phyloP scores from a whole-genome alignment of 106 monocot genomes.

The Dioscorea alata region DNA sequence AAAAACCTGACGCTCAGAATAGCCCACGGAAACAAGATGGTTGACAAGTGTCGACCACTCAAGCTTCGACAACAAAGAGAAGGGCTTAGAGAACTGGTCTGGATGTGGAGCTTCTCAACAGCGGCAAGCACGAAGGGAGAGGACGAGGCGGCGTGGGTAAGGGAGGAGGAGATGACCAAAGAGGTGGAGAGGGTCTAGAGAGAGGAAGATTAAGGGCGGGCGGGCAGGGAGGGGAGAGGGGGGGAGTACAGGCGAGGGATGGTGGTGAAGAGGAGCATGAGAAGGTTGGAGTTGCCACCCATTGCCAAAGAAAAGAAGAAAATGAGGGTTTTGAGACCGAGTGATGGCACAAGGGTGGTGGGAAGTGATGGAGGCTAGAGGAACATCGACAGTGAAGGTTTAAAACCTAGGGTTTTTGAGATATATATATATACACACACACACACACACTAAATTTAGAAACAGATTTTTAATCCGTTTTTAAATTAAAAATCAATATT shows the following conservation, averaged over 20 bases:
- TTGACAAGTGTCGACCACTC: slow-evolving; percentile 71
- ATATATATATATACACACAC: no score
- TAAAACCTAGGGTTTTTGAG: no score
- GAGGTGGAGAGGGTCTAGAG: neutral
- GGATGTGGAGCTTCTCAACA: slow-evolving; percentile 18
- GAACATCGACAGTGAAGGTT: no score
- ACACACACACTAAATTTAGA: no score
- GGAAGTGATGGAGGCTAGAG: no score
- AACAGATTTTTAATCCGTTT: no score
- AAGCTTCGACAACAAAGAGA: slow-evolving; percentile 25
- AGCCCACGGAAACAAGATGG: slow-evolving; percentile 30
- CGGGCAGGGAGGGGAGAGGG: no score
- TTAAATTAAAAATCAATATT: no score
- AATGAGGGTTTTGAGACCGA: neutral
- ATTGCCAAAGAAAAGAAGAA: slow-evolving; percentile 11
- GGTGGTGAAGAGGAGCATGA: slow-evolving; percentile 47
- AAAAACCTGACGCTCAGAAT: slow-evolving; percentile 4
- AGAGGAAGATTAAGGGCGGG: slow-evolving; percentile 28
- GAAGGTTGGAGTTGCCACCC: slow-evolving; percentile 54
- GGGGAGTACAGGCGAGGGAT: slow-evolving; percentile 29
- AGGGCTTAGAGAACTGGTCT: neutral
- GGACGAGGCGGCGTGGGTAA: neutral
- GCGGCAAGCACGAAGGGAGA: neutral
- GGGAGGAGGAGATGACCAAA: slow-evolving; percentile 2
- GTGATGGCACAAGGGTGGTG: no score